Evolutionary conservation across 139 green algal genomes (phyloP).

Genomic region (Chlamydomonas sp.): DNA sequence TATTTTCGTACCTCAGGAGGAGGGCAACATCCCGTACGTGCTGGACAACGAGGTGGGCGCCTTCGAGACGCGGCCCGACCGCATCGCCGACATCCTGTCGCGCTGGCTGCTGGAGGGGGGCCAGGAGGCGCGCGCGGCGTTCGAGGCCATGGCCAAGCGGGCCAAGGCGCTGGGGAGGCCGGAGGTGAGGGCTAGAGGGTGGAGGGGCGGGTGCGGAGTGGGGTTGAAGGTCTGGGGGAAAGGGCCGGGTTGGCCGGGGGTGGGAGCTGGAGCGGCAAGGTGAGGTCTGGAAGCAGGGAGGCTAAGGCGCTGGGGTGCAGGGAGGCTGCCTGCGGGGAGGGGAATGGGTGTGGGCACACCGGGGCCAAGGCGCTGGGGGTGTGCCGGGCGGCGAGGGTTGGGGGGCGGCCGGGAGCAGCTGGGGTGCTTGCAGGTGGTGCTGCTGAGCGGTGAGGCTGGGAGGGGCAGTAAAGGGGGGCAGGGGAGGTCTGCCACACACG

Average conservation of each 20-base stretch:
- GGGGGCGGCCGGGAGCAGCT: not conserved
- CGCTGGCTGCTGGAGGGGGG: conserved; percentile 66
- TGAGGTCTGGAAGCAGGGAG: too few relatives aligned
- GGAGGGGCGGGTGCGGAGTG: not conserved
- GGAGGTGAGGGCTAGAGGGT: not conserved
- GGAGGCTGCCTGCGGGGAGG: too few relatives aligned
- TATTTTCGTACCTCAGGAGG: conserved; percentile 75
- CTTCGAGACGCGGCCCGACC: conserved; percentile 76
- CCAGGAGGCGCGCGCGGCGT: conserved; percentile 41
- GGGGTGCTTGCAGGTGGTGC: not conserved
- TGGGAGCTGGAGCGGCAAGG: not conserved
- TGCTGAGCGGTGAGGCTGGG: not conserved
- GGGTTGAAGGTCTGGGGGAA: not conserved
- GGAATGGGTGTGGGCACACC: not conserved
- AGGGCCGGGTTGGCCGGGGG: not conserved
- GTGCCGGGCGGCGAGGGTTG: not conserved
- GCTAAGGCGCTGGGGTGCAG: not conserved
- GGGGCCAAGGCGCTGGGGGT: too few relatives aligned
- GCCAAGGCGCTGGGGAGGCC: conserved; percentile 68
- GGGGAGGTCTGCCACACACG: too few relatives aligned
- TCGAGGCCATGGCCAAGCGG: conserved; percentile 62
- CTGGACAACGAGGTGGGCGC: conserved; percentile 83
- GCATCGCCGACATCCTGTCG: conserved; percentile 81
- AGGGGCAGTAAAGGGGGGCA: too few relatives aligned
- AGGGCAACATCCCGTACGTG: conserved; percentile 98